phyloP scores from a whole-genome alignment of 345 rosid species.

The Mangifera indica region DNA sequence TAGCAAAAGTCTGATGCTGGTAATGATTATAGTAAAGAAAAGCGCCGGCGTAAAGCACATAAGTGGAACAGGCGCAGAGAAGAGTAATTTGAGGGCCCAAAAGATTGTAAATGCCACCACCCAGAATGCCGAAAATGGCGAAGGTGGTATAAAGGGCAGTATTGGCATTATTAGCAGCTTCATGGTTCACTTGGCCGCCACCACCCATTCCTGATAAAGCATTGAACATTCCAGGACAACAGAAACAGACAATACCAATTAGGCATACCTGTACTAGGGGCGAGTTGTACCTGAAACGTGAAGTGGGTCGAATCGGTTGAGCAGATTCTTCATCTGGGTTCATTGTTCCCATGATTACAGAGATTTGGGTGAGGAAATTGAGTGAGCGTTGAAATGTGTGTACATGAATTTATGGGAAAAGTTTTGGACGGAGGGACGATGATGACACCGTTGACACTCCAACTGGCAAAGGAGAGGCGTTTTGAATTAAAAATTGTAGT shows the following conservation, averaged over 20 bases:
- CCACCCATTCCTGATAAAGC: slow-evolving; percentile 98
- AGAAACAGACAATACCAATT: slow-evolving; percentile 88
- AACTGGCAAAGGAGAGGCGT: not conserved
- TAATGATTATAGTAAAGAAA: slow-evolving; percentile 68
- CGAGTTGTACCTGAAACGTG: slow-evolving; percentile 62
- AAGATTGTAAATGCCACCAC: slow-evolving; percentile 60
- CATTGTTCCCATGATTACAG: not conserved
- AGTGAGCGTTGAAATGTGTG: not conserved
- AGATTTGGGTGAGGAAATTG: not conserved
- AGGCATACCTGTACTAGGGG: slow-evolving; percentile 67
- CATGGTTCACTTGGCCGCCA: slow-evolving; percentile 77
- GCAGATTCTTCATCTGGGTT: slow-evolving; percentile 24
- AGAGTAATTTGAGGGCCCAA: slow-evolving; percentile 68
- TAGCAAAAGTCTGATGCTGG: slow-evolving; percentile 49
- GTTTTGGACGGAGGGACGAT: not conserved
- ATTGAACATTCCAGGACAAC: slow-evolving; percentile 96
- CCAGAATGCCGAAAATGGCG: slow-evolving; percentile 51
- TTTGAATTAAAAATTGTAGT: no score
- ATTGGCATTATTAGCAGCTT: slow-evolving; percentile 83
- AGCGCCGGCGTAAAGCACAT: slow-evolving; percentile 66
- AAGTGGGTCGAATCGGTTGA: slow-evolving; percentile 9
- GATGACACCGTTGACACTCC: not conserved
- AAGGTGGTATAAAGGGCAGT: slow-evolving; percentile 64
- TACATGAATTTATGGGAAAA: not conserved
- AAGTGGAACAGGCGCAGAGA: slow-evolving; percentile 72